phyloP scores from a whole-genome alignment of 1,284 basidiomycete genomes.

The Cutaneotrichosporon mucoides region DNA sequence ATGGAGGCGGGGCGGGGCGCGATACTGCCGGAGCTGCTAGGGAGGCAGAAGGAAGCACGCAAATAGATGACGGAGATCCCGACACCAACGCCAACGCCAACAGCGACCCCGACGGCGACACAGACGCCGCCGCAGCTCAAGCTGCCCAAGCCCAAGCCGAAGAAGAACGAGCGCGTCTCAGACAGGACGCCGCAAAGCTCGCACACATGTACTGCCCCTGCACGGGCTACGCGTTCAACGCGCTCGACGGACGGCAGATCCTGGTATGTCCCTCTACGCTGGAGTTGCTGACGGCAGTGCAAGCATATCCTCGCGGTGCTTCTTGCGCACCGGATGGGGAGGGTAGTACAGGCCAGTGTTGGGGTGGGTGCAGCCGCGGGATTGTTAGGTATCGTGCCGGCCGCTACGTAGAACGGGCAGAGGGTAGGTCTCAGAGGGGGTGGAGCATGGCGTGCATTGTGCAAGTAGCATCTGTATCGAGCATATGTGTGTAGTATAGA shows the following conservation, averaged over 20 bases:
- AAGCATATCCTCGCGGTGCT: slow-evolving; percentile 42
- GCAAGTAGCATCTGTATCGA: no score
- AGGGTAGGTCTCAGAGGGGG: no score
- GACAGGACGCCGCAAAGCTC: background rate
- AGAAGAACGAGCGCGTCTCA: background rate
- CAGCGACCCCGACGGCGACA: background rate
- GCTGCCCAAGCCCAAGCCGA: background rate
- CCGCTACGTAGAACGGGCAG: no score
- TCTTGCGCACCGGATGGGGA: slow-evolving; percentile 30
- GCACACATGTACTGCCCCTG: slow-evolving; percentile 41
- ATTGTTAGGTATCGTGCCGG: slow-evolving; percentile 19
- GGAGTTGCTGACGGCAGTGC: slow-evolving; percentile 31
- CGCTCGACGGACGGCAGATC: slow-evolving; percentile 28
- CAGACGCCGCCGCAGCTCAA: background rate
- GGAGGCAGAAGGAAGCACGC: no score
- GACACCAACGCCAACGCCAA: no score
- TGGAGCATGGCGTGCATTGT: no score
- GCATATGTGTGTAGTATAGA: no score
- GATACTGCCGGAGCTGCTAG: no score
- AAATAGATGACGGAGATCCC: no score
- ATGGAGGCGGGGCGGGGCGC: no score
- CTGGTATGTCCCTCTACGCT: slow-evolving; percentile 25
- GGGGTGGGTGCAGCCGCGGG: slow-evolving; percentile 23
- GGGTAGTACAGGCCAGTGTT: slow-evolving; percentile 26
- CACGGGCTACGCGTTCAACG: slow-evolving; percentile 40